Evolutionary conservation across 1,139 yeast species (phyloP).

Genomic region (Saccharomycopsis phalli): DNA sequence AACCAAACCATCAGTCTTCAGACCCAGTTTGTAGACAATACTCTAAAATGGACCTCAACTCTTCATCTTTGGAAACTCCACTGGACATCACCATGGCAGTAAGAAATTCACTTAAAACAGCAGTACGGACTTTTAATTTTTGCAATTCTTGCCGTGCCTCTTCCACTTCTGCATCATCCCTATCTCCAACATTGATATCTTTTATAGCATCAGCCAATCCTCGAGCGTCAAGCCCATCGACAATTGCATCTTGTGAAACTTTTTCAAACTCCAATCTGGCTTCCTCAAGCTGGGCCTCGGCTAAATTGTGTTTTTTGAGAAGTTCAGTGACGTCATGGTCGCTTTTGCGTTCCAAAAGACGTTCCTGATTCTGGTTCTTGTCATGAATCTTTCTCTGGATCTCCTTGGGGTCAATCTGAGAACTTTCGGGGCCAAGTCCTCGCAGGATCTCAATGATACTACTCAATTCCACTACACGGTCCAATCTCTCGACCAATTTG

Average conservation of each 20-base stretch:
- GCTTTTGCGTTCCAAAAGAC: background rate
- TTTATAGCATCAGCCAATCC: background rate
- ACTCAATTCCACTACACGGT: background rate
- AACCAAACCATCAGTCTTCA: background rate
- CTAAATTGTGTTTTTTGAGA: background rate
- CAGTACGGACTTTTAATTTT: slow-evolving; percentile 13
- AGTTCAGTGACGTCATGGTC: too few species aligned
- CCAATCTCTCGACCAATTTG: background rate
- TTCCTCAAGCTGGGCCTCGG: background rate
- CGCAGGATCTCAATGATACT: background rate
- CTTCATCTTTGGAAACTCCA: slow-evolving; percentile 26
- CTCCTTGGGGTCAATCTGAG: background rate
- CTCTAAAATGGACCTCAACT: slow-evolving; percentile 26
- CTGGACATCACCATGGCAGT: slow-evolving; percentile 24
- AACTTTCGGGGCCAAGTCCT: too few species aligned
- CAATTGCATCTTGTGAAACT: too few species aligned
- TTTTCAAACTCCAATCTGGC: background rate
- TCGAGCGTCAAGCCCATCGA: too few species aligned
- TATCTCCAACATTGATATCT: background rate
- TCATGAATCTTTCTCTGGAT: background rate
- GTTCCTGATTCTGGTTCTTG: background rate
- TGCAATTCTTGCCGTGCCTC: slow-evolving; percentile 1
- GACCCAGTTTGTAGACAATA: slow-evolving; percentile 24
- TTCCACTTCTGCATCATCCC: background rate
- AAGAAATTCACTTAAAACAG: slow-evolving; percentile 28